Evolutionary conservation across 345 rosid genomes (phyloP), one percentile per base, ranked within the genome.

Genomic region (Iberis pinnata): DNA sequence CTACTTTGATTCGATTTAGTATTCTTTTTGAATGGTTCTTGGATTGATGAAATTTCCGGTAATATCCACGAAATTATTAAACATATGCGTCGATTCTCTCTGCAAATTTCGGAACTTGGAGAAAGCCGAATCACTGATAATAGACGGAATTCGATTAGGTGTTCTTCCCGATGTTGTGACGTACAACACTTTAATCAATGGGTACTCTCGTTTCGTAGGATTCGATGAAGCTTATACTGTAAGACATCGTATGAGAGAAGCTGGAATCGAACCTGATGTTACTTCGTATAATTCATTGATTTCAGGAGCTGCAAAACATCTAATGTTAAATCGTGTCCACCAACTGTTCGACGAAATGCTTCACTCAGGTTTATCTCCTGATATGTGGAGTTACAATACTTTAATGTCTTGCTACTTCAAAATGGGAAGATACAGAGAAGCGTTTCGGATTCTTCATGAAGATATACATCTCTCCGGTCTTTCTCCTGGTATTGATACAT

Each of bases 311-410:
- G 55, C 75, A 2, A 71, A 78, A 56, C 46, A 62, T 16, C 35
- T 73, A 19, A 61, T 70, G 61, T 45, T 88, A 17, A 46, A 63
- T 25, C 60, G 56, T 26, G 67, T 78, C 27, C 46, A 76, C 57
- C 56, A 80, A 47, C 74, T 92, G 81, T 83, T 92, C 60, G 95
- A 84, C 3, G 98, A 90, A 84, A 90, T 88, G 96, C 75, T 75
- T 40, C 63, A 67, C 0, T 48, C 45, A 47, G 82, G 82, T 4
- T 55, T 90, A 40, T 29, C 44, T 54, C 93, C 95, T 4, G 84
- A 90, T 71, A n/a, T 77, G 33, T 84, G 96, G 86, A 88, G 83
- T 68, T 90, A 79, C 44, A 90, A 90, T 56, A 75, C 81, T 54
- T 56, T 90, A 67, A 88, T 84, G 93, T 83, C 79, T 56, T 78